Conservation (phyloP, 2,329 filamentous ascomycete genomes). For the Cordyceps tenuipes region DNA sequence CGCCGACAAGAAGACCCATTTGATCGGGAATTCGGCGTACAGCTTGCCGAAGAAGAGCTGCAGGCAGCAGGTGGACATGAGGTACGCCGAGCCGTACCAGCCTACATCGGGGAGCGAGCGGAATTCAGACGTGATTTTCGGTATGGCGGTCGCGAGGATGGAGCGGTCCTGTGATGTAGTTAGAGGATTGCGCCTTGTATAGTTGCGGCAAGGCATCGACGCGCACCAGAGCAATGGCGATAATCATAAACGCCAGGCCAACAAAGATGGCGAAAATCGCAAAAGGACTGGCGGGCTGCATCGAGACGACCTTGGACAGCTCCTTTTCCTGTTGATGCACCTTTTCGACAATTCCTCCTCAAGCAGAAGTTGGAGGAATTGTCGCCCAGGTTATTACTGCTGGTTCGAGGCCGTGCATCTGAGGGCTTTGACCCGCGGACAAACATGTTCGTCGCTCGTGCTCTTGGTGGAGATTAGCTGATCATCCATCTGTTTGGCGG, state of each 20-base stretch:
- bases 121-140: constrained; percentile 38
- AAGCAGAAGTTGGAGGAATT: neutral
- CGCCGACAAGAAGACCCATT: constrained; percentile 32
- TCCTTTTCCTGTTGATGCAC: neutral
- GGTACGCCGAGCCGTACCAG: constrained; percentile 42
- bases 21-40: constrained; percentile 35
- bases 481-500: neutral
- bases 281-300: neutral
- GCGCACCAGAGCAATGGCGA: neutral
- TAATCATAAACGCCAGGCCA: neutral
- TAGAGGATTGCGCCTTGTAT: neutral
- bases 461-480: neutral
- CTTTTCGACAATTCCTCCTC: neutral
- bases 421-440: too few species aligned
- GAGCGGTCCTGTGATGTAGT: constrained; percentile 13
- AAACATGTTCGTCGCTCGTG: neutral
- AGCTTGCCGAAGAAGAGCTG: constrained; percentile 31
- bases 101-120: constrained; percentile 35
- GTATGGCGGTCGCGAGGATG: constrained; percentile 41
- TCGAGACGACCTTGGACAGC: neutral
- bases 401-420: neutral
- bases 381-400: neutral
- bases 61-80: constrained; percentile 29
- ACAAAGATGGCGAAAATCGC: neutral
- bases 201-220: too few species aligned